These are phyloP conservation scores for Nigrospora sphaerica DNA, from an alignment of 2,329 filamentous ascomycete species.

Conservation along the genomic window DNA sequence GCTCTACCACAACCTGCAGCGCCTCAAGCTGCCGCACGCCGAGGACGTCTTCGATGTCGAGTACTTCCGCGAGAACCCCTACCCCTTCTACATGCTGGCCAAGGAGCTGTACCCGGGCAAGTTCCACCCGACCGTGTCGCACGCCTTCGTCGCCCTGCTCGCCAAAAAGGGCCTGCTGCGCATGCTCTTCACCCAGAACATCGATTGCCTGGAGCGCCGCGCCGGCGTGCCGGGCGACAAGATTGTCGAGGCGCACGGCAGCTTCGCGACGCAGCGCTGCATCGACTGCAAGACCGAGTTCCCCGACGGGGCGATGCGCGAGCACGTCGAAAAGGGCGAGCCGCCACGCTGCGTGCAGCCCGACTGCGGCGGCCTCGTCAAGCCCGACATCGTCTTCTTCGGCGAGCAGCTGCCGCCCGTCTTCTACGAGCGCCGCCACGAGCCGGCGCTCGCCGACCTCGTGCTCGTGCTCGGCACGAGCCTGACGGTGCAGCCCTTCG, in stretches of 20 bases:
- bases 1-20: slow-evolving; percentile 84
- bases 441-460: slow-evolving; percentile 61
- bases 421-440: slow-evolving; percentile 53
- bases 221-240: slow-evolving; percentile 75
- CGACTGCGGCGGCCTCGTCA: slow-evolving; percentile 71
- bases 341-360: slow-evolving; percentile 61
- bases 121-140: slow-evolving; percentile 81
- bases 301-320: slow-evolving; percentile 66
- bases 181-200: slow-evolving; percentile 95
- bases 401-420: slow-evolving; percentile 54
- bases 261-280: slow-evolving; percentile 85
- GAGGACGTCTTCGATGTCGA: slow-evolving; percentile 92
- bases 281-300: slow-evolving; percentile 76
- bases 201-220: slow-evolving; percentile 85
- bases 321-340: slow-evolving; percentile 56
- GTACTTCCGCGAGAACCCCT: slow-evolving; percentile 78
- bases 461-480: slow-evolving; percentile 86
- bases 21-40: slow-evolving; percentile 77
- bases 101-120: slow-evolving; percentile 88
- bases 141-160: slow-evolving; percentile 80
- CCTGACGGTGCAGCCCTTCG: slow-evolving; percentile 82
- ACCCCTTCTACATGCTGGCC: slow-evolving; percentile 87
- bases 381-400: slow-evolving; percentile 94
- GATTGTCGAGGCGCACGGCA: slow-evolving; percentile 92
- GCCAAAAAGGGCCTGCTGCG: slow-evolving; percentile 70